Evolutionary conservation across 805 yeast species (phyloP).

Genomic region (Saccharomycopsis sp.): DNA sequence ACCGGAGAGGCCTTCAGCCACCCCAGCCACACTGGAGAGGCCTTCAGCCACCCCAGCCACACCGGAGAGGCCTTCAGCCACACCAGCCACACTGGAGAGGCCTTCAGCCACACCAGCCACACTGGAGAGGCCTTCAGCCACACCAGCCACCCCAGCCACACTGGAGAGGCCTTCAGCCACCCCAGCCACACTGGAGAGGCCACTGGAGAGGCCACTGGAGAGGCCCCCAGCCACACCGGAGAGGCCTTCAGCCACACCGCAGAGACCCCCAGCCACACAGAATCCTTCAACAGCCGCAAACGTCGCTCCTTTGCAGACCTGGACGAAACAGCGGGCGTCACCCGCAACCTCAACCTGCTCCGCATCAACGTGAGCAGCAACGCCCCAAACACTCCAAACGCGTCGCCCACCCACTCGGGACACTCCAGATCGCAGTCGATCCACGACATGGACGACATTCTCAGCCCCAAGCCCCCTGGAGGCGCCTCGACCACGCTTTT

Average conservation of each 20-base stretch:
- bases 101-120: too few relatives aligned
- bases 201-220: too few relatives aligned
- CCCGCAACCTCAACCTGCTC: background rate
- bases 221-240: too few relatives aligned
- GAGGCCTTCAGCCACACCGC: constrained; percentile 9
- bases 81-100: too few relatives aligned
- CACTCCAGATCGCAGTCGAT: constrained; percentile 12
- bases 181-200: too few relatives aligned
- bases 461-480: background rate
- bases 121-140: too few relatives aligned
- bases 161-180: too few relatives aligned
- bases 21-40: too few relatives aligned
- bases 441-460: constrained; percentile 6
- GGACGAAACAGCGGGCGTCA: background rate
- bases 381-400: background rate
- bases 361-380: background rate
- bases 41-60: too few relatives aligned
- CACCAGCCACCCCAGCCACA: too few relatives aligned
- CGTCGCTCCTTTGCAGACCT: background rate
- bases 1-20: too few relatives aligned
- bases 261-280: constrained; percentile 5
- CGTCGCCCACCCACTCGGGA: background rate
- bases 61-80: too few relatives aligned
- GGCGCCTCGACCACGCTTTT: background rate
- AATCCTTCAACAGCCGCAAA: background rate